These are phyloP conservation scores for Nigrospora oryzae DNA, from an alignment of 2,329 filamentous ascomycete species.

Conservation along the genomic window DNA sequence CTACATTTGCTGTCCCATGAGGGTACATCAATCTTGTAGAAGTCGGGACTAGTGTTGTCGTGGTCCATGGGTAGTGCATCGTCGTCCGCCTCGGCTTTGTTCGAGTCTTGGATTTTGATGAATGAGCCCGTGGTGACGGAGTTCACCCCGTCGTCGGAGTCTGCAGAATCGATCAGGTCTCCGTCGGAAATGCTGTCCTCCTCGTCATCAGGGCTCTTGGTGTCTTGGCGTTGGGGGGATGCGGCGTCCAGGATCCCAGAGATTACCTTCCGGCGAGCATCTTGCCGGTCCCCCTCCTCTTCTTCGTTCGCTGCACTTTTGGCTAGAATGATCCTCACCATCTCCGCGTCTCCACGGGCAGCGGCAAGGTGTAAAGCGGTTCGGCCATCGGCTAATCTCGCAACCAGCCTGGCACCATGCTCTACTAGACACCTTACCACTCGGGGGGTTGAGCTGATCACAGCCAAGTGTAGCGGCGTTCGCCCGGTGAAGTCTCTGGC, in stretches of 20 bases:
- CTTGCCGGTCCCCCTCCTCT: conserved; percentile 50
- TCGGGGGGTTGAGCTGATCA: conserved; percentile 57
- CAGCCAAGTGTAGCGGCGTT: conserved; percentile 70
- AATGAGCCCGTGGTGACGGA: conserved; percentile 64
- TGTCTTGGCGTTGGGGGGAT: conserved; percentile 4
- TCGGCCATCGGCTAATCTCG: conserved; percentile 68
- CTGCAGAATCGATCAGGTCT: conserved; percentile 33
- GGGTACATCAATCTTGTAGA: conserved; percentile 70
- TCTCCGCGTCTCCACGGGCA: conserved; percentile 56
- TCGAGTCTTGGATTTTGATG: conserved; percentile 51
- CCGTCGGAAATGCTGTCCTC: conserved; percentile 30
- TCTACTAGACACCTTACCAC: conserved; percentile 66
- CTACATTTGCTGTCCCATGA: conserved; percentile 72
- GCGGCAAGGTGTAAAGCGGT: conserved; percentile 80
- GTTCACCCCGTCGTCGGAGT: conserved; percentile 40
- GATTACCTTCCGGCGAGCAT: conserved; percentile 33
- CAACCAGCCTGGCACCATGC: conserved; percentile 62
- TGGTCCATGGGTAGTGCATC: conserved; percentile 40
- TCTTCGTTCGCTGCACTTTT: conserved; percentile 70
- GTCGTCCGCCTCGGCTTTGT: conserved; percentile 25
- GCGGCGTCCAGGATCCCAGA: conserved; percentile 5
- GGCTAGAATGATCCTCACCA: conserved; percentile 63
- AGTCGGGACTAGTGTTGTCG: conserved; percentile 61
- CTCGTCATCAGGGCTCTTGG: conserved; percentile 13
- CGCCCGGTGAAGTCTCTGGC: conserved; percentile 70